Conservation (phyloP, 352 stramenopile genomes). For the Globisporangium spiculum region DNA sequence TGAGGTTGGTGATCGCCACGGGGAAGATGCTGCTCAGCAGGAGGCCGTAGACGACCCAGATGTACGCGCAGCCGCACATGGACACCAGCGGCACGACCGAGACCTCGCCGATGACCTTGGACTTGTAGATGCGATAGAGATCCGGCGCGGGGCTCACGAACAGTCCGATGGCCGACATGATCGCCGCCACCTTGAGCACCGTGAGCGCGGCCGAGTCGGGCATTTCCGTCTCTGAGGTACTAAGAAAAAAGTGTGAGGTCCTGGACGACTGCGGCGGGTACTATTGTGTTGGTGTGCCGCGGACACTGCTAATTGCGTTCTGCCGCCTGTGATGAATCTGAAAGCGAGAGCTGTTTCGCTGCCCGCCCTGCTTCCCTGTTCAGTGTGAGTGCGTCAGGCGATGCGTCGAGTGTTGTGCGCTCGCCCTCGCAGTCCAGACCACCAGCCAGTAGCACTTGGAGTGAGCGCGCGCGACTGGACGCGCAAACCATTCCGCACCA, state of each 20-base stretch:
- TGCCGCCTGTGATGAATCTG: not conserved
- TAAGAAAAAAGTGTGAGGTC: not conserved
- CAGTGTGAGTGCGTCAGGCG: not conserved
- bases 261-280: not conserved
- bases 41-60: constrained; percentile 13
- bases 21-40: constrained; percentile 14
- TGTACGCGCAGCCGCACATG: constrained; percentile 8
- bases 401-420: not conserved
- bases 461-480: not conserved
- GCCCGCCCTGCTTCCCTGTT: not conserved
- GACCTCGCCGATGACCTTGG: constrained; percentile 14
- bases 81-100: constrained; percentile 15
- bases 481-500: not conserved
- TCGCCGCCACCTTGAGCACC: constrained; percentile 8
- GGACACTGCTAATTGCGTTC: not conserved
- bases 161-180: constrained; percentile 5
- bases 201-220: constrained; percentile 9
- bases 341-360: not conserved
- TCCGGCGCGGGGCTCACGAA: constrained; percentile 12
- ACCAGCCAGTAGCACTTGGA: not conserved
- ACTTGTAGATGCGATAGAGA: constrained; percentile 12
- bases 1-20: constrained; percentile 8
- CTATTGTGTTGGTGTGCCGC: too few species aligned
- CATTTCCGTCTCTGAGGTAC: not conserved
- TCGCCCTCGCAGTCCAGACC: not conserved